Evolutionary conservation across 129 eudicot genomes (phyloP).

Genomic region (Escallonia rubra): DNA sequence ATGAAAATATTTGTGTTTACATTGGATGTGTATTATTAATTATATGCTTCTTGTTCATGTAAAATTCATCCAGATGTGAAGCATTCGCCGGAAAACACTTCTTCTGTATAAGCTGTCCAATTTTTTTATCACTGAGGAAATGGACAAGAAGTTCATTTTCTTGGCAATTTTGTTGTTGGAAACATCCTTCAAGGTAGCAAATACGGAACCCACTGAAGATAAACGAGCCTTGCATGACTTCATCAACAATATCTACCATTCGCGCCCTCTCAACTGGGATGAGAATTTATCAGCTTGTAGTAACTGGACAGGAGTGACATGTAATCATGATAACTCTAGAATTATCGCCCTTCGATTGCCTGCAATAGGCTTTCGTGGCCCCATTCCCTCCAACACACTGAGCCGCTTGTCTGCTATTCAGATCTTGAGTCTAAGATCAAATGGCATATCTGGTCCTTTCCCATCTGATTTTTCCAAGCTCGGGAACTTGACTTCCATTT

Average conservation of each 20-base stretch:
- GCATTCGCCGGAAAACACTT: background rate
- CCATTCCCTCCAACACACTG: slow-evolving; percentile 60
- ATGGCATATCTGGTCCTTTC: slow-evolving; percentile 58
- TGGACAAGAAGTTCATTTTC: slow-evolving; percentile 36
- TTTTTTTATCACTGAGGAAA: slow-evolving; percentile 6
- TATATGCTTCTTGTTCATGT: background rate
- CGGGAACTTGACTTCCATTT: slow-evolving; percentile 49
- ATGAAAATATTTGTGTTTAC: background rate
- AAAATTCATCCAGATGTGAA: background rate
- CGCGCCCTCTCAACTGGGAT: slow-evolving; percentile 63
- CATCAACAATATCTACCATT: slow-evolving; percentile 37
- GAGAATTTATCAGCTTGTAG: slow-evolving; percentile 59
- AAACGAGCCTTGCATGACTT: slow-evolving; percentile 66
- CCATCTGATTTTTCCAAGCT: slow-evolving; percentile 75
- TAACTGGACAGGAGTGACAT: slow-evolving; percentile 80
- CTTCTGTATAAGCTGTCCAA: slow-evolving; percentile 5
- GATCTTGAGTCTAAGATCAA: slow-evolving; percentile 73
- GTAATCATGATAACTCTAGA: slow-evolving; percentile 63
- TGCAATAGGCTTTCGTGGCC: slow-evolving; percentile 60
- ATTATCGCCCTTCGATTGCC: slow-evolving; percentile 77
- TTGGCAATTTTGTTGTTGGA: slow-evolving; percentile 31
- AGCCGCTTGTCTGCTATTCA: slow-evolving; percentile 57
- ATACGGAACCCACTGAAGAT: slow-evolving; percentile 68
- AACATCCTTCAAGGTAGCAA: slow-evolving; percentile 21
- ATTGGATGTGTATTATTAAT: background rate